Evolutionary conservation across 73 alveolate species (phyloP).

Genomic region (Stentor roeselii): DNA sequence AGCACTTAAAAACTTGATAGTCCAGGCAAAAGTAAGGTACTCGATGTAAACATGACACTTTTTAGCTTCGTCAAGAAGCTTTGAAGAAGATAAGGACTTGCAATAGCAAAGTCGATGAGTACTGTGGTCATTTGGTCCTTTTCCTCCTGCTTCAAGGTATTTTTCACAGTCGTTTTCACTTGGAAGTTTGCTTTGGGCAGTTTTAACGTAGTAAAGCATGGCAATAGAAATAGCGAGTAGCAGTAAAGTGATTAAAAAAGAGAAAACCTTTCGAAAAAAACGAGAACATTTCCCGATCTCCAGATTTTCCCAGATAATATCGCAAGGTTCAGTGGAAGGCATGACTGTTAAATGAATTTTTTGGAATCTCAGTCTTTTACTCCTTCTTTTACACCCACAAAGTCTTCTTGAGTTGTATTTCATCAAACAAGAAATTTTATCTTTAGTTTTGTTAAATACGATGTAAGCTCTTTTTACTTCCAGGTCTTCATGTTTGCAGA

Average conservation of each 20-base stretch:
- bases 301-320: slow-evolving; percentile 33
- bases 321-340: background rate
- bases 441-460: background rate
- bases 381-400: background rate
- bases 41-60: background rate
- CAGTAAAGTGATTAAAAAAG: background rate
- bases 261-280: background rate
- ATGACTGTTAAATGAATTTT: background rate
- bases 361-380: background rate
- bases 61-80: background rate
- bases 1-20: background rate
- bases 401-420: background rate
- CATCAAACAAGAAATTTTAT: background rate
- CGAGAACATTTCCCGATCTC: slow-evolving; percentile 14
- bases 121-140: background rate
- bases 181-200: slow-evolving; percentile 16
- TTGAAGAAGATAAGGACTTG: background rate
- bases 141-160: background rate
- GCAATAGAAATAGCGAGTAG: background rate
- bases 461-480: slow-evolving; percentile 2
- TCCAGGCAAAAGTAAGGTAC: background rate
- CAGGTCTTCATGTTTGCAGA: slow-evolving; percentile 8
- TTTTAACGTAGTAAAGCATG: slow-evolving; percentile 14
- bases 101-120: background rate
- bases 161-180: background rate